Evolutionary conservation across 306 rosid species (phyloP), one percentile per base, ranked within the genome.

Genomic region (Mucuna pruriens): DNA sequence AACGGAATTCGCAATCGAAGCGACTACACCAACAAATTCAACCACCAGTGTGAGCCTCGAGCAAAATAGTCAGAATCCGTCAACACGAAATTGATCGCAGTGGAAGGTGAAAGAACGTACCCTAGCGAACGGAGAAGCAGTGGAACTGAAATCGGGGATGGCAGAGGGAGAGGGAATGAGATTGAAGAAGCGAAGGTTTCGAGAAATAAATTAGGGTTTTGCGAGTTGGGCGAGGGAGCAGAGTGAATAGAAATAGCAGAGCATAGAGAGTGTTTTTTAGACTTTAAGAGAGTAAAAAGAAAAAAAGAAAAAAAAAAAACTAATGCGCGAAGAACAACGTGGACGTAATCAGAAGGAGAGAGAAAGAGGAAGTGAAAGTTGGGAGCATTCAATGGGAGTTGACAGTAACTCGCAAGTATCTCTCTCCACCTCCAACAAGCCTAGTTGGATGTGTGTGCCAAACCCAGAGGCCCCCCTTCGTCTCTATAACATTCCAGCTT

Each of bases 201-300:
- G 15, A 17, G 33, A 68, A 19, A 6, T 26, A 66, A 46, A 82
- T 82, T 85, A 83, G 89, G 88, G 87, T 81, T 62, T 82, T 66
- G 42, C 71, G 72, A 34, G 42, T 23, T 40, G 9, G 2, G 74
- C 12, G 60, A 52, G 52, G 46, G 11, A 26, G 76, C 61, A 38
- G 33, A 34, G 40, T 5, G 25, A 36, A 34, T 7, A 33, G 38
- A 60, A 36, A n/a, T 31, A 15, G 23, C 42, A 31, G 10, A 16
- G 11, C 9, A 33, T 33, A 63, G 44, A 1, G 45, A 4, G 67
- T 26, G 67, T 61, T 1, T 5, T 11, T 5, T n/a, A n/a, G n/a
- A n/a, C n/a, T 4, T 11, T 60, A 2, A 31, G 19, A 31, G 44
- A 13, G 69, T 61, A 33, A 7, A 29, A 36, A 3, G n/a, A n/a